phyloP scores from a whole-genome alignment of 2,329 filamentous ascomycete genomes.

The Penicillium palitans region DNA sequence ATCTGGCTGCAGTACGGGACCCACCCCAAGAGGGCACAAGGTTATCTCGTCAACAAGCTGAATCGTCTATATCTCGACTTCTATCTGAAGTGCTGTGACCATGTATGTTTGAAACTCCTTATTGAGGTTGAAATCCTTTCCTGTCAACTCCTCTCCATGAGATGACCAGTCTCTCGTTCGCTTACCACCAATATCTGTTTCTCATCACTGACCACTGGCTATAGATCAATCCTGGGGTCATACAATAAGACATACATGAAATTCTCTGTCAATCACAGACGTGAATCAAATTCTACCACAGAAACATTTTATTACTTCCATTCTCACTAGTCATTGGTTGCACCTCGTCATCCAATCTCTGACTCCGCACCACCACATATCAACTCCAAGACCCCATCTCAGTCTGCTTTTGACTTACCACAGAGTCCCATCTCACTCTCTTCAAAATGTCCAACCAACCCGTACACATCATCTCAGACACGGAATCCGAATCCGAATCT shows the following conservation, averaged over 20 bases:
- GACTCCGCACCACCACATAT: neutral
- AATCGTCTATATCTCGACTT: neutral
- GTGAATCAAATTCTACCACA: neutral
- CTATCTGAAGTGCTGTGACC: neutral
- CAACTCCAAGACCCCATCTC: neutral
- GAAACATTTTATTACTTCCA: neutral
- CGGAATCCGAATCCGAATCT: constrained; percentile 20
- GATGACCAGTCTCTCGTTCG: neutral
- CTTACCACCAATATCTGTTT: neutral
- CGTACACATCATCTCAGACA: constrained; percentile 19
- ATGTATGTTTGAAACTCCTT: neutral
- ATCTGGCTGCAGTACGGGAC: neutral
- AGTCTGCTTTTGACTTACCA: neutral
- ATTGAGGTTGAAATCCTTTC: neutral
- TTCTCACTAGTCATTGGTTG: neutral
- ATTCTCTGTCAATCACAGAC: neutral
- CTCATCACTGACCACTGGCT: neutral
- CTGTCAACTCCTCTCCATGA: neutral
- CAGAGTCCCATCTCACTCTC: neutral
- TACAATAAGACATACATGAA: neutral
- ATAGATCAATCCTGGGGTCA: neutral
- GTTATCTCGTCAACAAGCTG: neutral
- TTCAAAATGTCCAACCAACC: constrained; percentile 14
- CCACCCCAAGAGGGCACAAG: neutral
- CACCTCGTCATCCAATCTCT: neutral